Evolutionary conservation across 2,329 filamentous ascomycete genomes (phyloP), one percentile per base, ranked within the genome.

Genomic region (Colletotrichum spinosum): DNA sequence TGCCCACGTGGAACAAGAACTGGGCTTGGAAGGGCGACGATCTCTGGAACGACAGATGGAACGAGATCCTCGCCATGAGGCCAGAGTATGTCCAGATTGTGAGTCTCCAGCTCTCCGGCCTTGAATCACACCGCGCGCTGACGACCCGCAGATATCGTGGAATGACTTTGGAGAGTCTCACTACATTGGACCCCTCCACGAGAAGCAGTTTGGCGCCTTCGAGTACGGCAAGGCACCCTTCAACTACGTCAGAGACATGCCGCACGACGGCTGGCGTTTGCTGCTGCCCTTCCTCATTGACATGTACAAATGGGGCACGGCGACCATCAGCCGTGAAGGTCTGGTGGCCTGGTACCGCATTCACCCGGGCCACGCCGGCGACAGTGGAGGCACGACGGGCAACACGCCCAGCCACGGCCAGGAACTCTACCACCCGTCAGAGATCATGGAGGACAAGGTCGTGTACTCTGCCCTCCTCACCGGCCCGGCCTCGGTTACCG

Each of bases 1-100:
- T 89, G 3, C 82, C 85, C 0, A 77, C 78, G 7, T 89, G 81
- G 69, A 74, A 77, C 46, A 90, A 90, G 76, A 87, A 88, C 71
- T 90, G 88, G 87, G 77, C 89, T 6, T 90, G 85, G 80, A 80
- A 81, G 25, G 85, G 86, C n/a, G 88, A 90, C 68, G 78, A 83
- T 60, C 74, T 90, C 11, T 91, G 88, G 87, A 83, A 81, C 67
- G 78, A 86, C 58, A 83, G 88, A 8, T 90, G 87, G 88, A 75
- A 80, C 9, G 70, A 80, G 82, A 56, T 88, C 77, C 77, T 82
- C 77, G 15, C 81, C 82, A 15, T 85, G 86, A 67, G 77, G 79
- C 84, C 85, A 0, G 78, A 81, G 37, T 80, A 81, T 10, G 79
- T 86, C 25, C 70, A 77, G 68, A 80, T 82, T 61, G 72, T 83